Evolutionary conservation across 495 filamentous ascomycete genomes (phyloP), one percentile per base, ranked within the genome.

Genomic region (Chaetomium tenue): DNA sequence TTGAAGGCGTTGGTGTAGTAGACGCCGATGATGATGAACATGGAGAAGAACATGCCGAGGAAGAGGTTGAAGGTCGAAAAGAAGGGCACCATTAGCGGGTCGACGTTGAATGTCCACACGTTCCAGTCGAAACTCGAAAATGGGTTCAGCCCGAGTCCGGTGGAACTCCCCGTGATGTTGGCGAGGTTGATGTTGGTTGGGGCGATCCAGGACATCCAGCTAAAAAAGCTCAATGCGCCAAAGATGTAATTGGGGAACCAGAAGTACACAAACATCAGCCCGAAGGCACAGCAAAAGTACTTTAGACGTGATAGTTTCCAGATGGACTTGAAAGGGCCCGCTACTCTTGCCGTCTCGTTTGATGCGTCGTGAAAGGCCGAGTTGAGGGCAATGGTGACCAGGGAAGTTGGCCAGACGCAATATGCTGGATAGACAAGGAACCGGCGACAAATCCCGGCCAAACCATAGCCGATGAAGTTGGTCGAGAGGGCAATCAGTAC

Each of bases 361-460:
- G 59, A 68, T n/a, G 72, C 62, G 62, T 75, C 71, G 55, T 80
- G 78, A 65, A 80, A 76, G 11, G 78, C 78, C 20, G 71, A 69
- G 69, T 80, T 80, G 5, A 80, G 70, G 11, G 78, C 77, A 26
- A 80, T 79, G n/a, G 76, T 79, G 3, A 78, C 75, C 25, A 80
- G 59, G 8, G 76, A 77, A 20, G 71, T 64, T 0, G 78, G 78
- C 78, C 78, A 80, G 22, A 80, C 75, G 57, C 76, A 78, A 62
- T 75, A 75, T 0, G 77, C 71, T 6, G 78, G 78, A 51, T 81
- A 79, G 28, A 87, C 84, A 23, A 87, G 75, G 76, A 84, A 87
- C 37, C 82, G 78, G 18, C 83, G 76, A 55, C 78, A 78, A 63
- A 86, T 70, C 1, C 83, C 83, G 22, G 83, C 81, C 46, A 84